Evolutionary conservation across 306 rosid genomes (phyloP).

Genomic region (Prunus armeniaca): DNA sequence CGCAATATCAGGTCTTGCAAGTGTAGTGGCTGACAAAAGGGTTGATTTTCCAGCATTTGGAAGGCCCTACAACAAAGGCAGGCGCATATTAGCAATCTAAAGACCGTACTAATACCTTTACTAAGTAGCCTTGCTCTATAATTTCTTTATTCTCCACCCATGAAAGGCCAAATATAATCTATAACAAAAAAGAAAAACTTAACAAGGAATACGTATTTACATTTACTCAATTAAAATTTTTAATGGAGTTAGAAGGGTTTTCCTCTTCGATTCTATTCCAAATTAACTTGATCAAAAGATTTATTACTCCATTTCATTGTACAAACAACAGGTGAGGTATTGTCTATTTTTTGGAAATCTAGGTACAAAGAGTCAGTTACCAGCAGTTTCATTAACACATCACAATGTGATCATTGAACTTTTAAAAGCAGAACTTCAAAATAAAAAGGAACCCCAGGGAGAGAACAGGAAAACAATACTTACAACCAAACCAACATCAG

Average conservation of each 20-base stretch:
- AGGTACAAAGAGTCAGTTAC: background rate
- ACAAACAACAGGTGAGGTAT: background rate
- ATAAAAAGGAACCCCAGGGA: background rate
- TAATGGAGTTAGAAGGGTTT: background rate
- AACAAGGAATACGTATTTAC: background rate
- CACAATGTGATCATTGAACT: background rate
- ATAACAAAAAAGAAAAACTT: background rate
- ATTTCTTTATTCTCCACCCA: background rate
- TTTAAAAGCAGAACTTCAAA: background rate
- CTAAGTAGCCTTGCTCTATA: background rate
- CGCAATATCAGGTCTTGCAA: slow-evolving; percentile 91
- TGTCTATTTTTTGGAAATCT: background rate
- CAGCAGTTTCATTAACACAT: background rate
- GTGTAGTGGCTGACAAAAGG: slow-evolving; percentile 90
- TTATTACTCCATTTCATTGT: background rate
- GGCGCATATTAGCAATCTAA: slow-evolving; percentile 25
- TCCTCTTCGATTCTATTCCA: background rate
- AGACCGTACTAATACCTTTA: slow-evolving; percentile 1
- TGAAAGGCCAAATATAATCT: background rate
- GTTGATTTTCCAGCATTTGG: slow-evolving; percentile 99
- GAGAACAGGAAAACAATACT: slow-evolving; percentile 18
- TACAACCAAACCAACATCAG: slow-evolving; percentile 85
- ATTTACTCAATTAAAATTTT: background rate
- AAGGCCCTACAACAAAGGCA: slow-evolving; percentile 67
- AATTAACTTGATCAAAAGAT: background rate